A percentile compares a stretch with the other conserved stretches of the same genome.
Evolutionary conservation across 139 green algal species (phyloP).

Genomic region (Ostreobium quekettii): DNA sequence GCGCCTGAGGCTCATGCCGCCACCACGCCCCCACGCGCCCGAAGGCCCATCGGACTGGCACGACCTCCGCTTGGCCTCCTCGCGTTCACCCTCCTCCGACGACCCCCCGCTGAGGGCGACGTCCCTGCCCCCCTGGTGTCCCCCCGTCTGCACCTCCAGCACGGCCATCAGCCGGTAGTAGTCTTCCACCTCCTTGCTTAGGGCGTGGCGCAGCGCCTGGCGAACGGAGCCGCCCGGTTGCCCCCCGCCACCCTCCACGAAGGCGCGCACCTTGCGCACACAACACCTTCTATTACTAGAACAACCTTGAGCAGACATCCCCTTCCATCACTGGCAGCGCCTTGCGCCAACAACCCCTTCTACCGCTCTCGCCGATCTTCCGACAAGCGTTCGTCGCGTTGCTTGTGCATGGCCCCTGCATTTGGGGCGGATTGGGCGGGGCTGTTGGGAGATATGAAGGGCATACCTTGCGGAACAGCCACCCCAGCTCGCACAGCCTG

Average conservation of each 20-base stretch:
- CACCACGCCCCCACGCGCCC: too few species aligned
- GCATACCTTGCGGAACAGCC: conserved; percentile 45
- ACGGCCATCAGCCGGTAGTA: conserved; percentile 80
- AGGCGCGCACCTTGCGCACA: neutral
- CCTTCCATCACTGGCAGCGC: neutral
- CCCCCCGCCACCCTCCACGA: neutral
- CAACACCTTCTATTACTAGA: conserved; percentile 1
- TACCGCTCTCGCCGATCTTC: neutral
- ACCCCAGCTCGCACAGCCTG: conserved; percentile 55
- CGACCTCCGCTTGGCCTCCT: too few species aligned
- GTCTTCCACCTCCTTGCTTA: conserved; percentile 56
- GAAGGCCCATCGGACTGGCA: too few species aligned
- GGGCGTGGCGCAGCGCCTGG: conserved; percentile 50
- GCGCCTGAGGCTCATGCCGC: conserved; percentile 71
- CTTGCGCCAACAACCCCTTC: neutral
- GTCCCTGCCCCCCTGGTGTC: too few species aligned
- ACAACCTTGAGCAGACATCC: neutral
- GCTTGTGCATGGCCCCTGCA: neutral
- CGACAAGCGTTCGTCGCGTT: neutral
- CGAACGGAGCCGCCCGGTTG: conserved; percentile 42
- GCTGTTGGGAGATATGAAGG: too few species aligned
- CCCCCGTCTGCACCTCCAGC: conserved; percentile 66
- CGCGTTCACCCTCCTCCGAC: too few species aligned
- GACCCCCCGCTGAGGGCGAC: too few species aligned
- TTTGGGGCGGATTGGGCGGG: too few species aligned